Base-by-base conservation (phyloP, 805 yeast species). In the Yarrowia sp. region DNA sequence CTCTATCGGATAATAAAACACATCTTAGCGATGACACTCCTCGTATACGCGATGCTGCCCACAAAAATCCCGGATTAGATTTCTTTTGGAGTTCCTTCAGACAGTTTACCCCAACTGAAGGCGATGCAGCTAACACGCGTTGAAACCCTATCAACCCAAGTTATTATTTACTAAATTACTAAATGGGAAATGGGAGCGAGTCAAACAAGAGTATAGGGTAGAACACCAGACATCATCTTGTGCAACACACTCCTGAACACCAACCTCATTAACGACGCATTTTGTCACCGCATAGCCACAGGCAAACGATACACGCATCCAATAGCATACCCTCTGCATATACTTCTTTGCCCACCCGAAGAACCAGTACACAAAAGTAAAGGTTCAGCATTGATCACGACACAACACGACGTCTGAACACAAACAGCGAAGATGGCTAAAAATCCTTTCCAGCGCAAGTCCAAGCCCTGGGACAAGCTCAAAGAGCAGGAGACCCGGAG, bases 381-480 rank as follows among this genome's bases (percentile, higher is more conserved):
- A 22, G 11, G 11, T 16, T 9, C 46, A 24, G 5, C 48, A 24
- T 22, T 8, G 16, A 44, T 28, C 51, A 26, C 51, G n/a, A n/a
- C 17, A 28, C 33, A 28, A 6, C 40, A 11, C 21, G 4, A n/a
- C 10, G 21, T 16, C n/a, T 35, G 21, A 35, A 17, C 22, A 10
- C 43, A 17, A 14, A 38, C 43, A 38, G 24, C 12, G 24, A 38
- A 8, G 11, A 49, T 51, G 59, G 33, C 61, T n/a, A 22, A 38
- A 19, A 54, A 54, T 11, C 61, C 61, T 2, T 54, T 54, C 26
- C 61, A 54, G 21, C 33, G 61, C 10, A 54, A 38, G 35, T 21
- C 59, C 30, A 54, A 54, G 61, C 61, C 61, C 17, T 54, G 61
- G 61, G 61, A 54, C 46, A 54, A 36, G 46, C 59, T 36, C 44